Evolutionary conservation across 2,329 filamentous ascomycete genomes (phyloP).

Genomic region (Cordyceps pruinosa): DNA sequence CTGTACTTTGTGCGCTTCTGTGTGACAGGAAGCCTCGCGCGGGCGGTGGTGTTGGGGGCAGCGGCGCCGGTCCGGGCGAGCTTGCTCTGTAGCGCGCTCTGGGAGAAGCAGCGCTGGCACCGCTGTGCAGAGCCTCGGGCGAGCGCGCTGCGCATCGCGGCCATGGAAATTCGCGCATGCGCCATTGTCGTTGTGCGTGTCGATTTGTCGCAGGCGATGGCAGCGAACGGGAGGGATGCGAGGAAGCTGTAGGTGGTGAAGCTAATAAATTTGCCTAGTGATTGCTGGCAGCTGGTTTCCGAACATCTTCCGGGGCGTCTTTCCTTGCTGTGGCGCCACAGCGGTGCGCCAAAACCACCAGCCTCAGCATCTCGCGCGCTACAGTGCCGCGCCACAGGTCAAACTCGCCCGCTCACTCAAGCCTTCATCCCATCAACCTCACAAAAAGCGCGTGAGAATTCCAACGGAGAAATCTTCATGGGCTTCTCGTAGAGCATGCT

Average conservation of each 20-base stretch:
- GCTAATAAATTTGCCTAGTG: slow-evolving; percentile 9
- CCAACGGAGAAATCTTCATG: neutral
- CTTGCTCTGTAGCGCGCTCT: slow-evolving; percentile 27
- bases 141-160: slow-evolving; percentile 28
- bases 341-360: neutral
- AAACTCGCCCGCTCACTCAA: too few species aligned
- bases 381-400: slow-evolving; percentile 1
- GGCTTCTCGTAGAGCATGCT: neutral
- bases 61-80: slow-evolving; percentile 29
- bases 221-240: neutral
- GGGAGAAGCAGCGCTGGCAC: slow-evolving; percentile 38
- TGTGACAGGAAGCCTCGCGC: slow-evolving; percentile 28
- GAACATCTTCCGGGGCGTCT: slow-evolving; percentile 7
- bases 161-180: slow-evolving; percentile 29
- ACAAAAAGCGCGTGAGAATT: neutral
- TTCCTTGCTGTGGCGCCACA: slow-evolving; percentile 6
- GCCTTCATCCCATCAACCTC: neutral
- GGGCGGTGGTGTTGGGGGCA: slow-evolving; percentile 20
- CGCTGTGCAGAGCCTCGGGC: slow-evolving; percentile 27
- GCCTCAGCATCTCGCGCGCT: neutral
- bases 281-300: slow-evolving; percentile 3
- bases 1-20: slow-evolving; percentile 39
- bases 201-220: neutral
- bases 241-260: neutral
- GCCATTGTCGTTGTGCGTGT: slow-evolving; percentile 28